phyloP scores from a whole-genome alignment of 139 green algal species.

The Yamagishiella unicocca region DNA sequence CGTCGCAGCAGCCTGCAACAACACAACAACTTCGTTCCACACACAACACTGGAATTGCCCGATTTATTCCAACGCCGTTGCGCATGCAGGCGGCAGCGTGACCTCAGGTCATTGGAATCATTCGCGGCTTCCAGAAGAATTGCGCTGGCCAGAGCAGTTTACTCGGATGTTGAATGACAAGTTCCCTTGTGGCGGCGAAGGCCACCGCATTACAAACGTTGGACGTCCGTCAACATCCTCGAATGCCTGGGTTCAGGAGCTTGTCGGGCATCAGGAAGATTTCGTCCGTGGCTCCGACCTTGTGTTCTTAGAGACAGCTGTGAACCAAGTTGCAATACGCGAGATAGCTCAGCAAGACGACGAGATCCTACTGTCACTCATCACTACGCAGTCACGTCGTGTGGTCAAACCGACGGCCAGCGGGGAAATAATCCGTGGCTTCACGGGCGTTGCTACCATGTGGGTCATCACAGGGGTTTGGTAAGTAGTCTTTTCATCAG shows the following conservation, averaged over 20 bases:
- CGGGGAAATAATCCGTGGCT: neutral
- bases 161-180: neutral
- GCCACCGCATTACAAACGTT: neutral
- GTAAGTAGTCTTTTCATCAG: too few species aligned
- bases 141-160: neutral
- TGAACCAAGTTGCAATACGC: neutral
- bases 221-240: neutral
- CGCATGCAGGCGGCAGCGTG: constrained; percentile 7
- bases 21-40: neutral
- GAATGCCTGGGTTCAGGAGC: neutral
- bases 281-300: neutral
- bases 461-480: neutral
- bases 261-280: neutral
- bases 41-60: neutral
- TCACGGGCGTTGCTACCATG: neutral
- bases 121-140: neutral
- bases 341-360: neutral
- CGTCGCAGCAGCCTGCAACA: neutral
- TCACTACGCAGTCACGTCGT: neutral
- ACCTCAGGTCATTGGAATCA: neutral
- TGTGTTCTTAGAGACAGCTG: neutral
- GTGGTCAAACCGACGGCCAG: neutral
- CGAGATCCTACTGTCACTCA: constrained; percentile 4
- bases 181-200: neutral
- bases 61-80: neutral